Conservation (phyloP, 495 filamentous ascomycete species). For the Podospora sp. region DNA sequence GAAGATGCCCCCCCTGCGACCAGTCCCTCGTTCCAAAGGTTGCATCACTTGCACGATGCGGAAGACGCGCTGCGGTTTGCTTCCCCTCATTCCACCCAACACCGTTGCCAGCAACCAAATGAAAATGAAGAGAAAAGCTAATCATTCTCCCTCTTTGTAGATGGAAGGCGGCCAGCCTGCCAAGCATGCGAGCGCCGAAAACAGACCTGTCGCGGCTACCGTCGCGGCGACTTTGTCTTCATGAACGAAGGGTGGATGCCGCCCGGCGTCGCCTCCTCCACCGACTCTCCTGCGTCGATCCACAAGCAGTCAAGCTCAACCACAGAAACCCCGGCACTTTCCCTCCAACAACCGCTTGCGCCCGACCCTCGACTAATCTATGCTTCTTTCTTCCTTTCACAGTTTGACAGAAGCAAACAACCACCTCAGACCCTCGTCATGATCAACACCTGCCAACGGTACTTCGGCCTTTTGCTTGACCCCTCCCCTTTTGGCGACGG, state of each 20-base stretch:
- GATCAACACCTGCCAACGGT: not conserved
- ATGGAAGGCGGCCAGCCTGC: conserved; percentile 8
- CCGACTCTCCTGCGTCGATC: not conserved
- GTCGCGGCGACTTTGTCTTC: conserved; percentile 12
- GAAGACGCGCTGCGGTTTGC: conserved; percentile 12
- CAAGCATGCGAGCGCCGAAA: conserved; percentile 9
- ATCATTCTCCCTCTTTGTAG: not conserved
- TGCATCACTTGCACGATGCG: conserved; percentile 10
- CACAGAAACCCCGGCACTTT: not conserved
- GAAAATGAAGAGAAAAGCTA: not conserved
- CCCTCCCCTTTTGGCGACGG: not conserved
- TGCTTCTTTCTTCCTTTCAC: conserved; percentile 10
- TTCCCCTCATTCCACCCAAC: not conserved
- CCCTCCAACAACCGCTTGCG: not conserved
- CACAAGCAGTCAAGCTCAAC: not conserved
- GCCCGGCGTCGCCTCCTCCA: not conserved
- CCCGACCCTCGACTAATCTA: not conserved
- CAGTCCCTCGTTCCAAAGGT: conserved; percentile 11
- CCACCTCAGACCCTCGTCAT: not conserved
- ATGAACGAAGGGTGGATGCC: conserved; percentile 13
- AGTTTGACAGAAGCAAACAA: not conserved
- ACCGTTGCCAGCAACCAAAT: too few relatives aligned
- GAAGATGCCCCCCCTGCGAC: conserved; percentile 3
- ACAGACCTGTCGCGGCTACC: conserved; percentile 10
- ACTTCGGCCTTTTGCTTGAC: not conserved